Percentiles rank a stretch among this genome's conserved stretches.
These are phyloP conservation scores for Microsporum ferrugineum DNA, from an alignment of 2,329 filamentous ascomycete species.

Conservation along the genomic window DNA sequence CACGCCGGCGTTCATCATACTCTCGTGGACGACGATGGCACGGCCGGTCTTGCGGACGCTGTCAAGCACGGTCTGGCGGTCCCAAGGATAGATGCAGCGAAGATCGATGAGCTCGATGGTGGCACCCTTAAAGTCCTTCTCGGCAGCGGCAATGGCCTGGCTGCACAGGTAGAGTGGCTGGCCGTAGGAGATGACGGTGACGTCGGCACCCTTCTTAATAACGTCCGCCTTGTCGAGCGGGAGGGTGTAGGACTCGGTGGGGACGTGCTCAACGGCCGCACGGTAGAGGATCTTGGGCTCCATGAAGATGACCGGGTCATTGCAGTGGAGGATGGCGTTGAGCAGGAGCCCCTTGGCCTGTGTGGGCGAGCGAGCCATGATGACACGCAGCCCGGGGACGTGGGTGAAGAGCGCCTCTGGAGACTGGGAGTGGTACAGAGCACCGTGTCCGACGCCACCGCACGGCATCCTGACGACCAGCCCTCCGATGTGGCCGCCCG, in stretches of 20 bases:
- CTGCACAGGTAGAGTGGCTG: slow-evolving; percentile 79
- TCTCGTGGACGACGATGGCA: slow-evolving; percentile 81
- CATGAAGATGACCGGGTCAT: slow-evolving; percentile 85
- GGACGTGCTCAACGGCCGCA: slow-evolving; percentile 83
- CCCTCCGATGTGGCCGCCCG: slow-evolving; percentile 60
- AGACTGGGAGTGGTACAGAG: slow-evolving; percentile 77
- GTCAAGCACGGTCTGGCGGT: slow-evolving; percentile 63
- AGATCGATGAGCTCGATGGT: slow-evolving; percentile 78
- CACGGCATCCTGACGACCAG: slow-evolving; percentile 83
- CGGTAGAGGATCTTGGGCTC: slow-evolving; percentile 90
- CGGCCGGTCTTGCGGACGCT: slow-evolving; percentile 81
- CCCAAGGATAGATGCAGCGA: slow-evolving; percentile 84
- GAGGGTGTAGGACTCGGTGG: slow-evolving; percentile 65
- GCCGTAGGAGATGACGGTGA: slow-evolving; percentile 81
- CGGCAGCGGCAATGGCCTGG: slow-evolving; percentile 61
- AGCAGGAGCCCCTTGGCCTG: slow-evolving; percentile 83
- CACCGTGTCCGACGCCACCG: slow-evolving; percentile 81
- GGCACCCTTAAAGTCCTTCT: slow-evolving; percentile 58
- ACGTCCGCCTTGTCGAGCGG: slow-evolving; percentile 78
- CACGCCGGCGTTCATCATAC: slow-evolving; percentile 80
- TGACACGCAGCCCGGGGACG: slow-evolving; percentile 70
- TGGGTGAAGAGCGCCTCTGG: slow-evolving; percentile 83
- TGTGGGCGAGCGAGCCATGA: slow-evolving; percentile 72
- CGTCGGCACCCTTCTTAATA: slow-evolving; percentile 63
- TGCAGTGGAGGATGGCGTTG: slow-evolving; percentile 58